A percentile compares a stretch with the other conserved stretches of the same genome.
Conservation (phyloP, 2,329 filamentous ascomycete genomes). For the Pestalotiopsis sp. region DNA sequence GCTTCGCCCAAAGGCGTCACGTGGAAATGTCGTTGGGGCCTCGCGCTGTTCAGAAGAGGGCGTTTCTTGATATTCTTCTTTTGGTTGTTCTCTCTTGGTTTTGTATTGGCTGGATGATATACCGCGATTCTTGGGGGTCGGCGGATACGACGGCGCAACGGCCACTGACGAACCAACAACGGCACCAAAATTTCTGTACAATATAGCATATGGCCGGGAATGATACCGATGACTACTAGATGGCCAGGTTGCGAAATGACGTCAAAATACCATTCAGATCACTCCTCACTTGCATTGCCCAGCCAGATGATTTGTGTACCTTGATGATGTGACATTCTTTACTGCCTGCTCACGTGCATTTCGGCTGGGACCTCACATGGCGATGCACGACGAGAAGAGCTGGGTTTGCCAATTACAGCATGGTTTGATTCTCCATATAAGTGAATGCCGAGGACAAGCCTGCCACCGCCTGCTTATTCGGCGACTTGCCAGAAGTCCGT, state of each 20-base stretch:
- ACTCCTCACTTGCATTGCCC: too few species aligned
- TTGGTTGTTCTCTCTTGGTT: not conserved
- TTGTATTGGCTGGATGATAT: conserved; percentile 10
- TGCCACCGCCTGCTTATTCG: too few species aligned
- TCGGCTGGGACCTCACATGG: not conserved
- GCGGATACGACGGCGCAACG: conserved; percentile 6
- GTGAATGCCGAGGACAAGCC: too few species aligned
- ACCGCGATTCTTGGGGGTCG: not conserved
- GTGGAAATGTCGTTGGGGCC: not conserved
- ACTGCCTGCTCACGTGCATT: too few species aligned
- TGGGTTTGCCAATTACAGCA: too few species aligned
- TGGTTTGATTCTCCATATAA: too few species aligned
- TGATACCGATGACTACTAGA: not conserved
- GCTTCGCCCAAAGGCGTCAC: not conserved
- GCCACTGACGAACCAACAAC: not conserved
- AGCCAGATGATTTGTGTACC: too few species aligned
- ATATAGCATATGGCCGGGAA: conserved; percentile 4
- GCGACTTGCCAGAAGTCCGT: too few species aligned
- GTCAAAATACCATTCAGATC: not conserved
- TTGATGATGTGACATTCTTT: too few species aligned
- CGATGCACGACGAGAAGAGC: not conserved
- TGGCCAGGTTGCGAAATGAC: not conserved
- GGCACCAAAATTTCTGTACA: conserved; percentile 7
- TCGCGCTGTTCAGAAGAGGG: conserved; percentile 1
- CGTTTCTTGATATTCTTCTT: conserved; percentile 1